phyloP scores from a whole-genome alignment of 495 filamentous ascomycete genomes.

The Hypoxylon trugodes region DNA sequence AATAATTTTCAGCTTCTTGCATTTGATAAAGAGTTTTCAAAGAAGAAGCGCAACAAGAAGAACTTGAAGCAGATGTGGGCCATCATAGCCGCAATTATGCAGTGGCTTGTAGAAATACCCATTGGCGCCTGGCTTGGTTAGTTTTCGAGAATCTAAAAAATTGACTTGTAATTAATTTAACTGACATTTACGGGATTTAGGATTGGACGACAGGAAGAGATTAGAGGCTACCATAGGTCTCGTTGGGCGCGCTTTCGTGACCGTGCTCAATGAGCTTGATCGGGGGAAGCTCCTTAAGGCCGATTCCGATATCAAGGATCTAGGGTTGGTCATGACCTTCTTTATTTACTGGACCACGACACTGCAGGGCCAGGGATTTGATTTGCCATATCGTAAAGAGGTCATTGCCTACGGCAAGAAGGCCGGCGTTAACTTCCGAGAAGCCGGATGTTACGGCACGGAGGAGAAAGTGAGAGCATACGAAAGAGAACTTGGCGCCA shows the following conservation, averaged over 20 bases:
- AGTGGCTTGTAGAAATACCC: conserved; percentile 31
- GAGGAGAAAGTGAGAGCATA: conserved; percentile 20
- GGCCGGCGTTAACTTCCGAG: conserved; percentile 26
- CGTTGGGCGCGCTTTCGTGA: conserved; percentile 30
- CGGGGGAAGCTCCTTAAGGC: conserved; percentile 23
- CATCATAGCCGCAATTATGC: conserved; percentile 30
- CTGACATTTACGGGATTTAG: conserved; percentile 7
- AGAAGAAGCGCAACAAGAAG: conserved; percentile 30
- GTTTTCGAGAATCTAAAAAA: background rate
- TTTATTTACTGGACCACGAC: conserved; percentile 28
- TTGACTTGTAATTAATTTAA: background rate
- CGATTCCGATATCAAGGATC: conserved; percentile 33
- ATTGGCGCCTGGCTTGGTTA: conserved; percentile 26
- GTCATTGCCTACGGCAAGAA: conserved; percentile 29
- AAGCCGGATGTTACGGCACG: conserved; percentile 29
- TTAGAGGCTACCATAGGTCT: conserved; percentile 17
- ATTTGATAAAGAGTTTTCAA: conserved; percentile 28
- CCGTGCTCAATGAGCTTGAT: conserved; percentile 30
- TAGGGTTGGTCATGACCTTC: conserved; percentile 26
- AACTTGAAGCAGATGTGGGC: conserved; percentile 31
- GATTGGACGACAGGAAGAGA: conserved; percentile 10
- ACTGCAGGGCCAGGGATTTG: conserved; percentile 10
- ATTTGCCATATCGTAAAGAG: conserved; percentile 27
- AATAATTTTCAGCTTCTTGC: conserved; percentile 17
- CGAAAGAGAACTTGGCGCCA: conserved; percentile 20